phyloP scores from a whole-genome alignment of 2,329 filamentous ascomycete species.

The Aspergillus texensis region DNA sequence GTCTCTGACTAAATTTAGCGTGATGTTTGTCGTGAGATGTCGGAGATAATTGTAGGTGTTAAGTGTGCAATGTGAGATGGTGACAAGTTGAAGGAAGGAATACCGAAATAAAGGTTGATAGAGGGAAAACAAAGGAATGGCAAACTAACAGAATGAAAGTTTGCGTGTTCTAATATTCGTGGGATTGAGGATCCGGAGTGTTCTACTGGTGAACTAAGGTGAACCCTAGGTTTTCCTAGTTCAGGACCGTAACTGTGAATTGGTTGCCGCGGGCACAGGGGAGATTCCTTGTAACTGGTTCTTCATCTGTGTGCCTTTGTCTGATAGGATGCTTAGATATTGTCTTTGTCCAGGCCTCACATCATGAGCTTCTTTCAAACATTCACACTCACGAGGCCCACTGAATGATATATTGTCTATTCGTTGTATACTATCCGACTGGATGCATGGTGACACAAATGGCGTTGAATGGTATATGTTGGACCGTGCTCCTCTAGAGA shows the following conservation, averaged over 20 bases:
- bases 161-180: not conserved
- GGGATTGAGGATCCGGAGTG: not conserved
- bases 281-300: not conserved
- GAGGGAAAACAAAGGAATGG: not conserved
- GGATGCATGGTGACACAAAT: not conserved
- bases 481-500: not conserved
- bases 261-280: not conserved
- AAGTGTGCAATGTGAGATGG: not conserved
- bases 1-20: no score
- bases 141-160: not conserved
- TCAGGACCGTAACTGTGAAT: not conserved
- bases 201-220: not conserved
- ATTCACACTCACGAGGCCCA: not conserved
- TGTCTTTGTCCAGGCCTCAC: not conserved
- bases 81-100: not conserved
- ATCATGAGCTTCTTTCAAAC: not conserved
- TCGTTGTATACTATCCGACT: not conserved
- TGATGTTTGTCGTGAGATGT: not conserved
- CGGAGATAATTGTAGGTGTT: rapidly evolving
- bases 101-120: not conserved
- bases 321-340: not conserved
- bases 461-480: not conserved
- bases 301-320: not conserved
- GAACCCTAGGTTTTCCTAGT: not conserved
- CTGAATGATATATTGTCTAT: not conserved